Evolutionary conservation across 495 filamentous ascomycete genomes (phyloP).

Genomic region (Tuber borchii): DNA sequence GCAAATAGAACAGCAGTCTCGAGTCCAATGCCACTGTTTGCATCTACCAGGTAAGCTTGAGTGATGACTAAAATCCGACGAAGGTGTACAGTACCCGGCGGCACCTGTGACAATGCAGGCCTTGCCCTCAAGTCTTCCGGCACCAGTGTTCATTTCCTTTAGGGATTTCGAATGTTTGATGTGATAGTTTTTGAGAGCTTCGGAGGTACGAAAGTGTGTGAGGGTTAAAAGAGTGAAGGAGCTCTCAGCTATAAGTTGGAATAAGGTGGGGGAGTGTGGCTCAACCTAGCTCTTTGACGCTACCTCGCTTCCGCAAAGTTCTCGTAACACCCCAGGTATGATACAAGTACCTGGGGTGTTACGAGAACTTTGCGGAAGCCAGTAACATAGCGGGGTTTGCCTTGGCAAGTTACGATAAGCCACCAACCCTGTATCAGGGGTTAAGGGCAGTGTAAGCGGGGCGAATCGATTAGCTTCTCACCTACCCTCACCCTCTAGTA

Average conservation of each 20-base stretch:
- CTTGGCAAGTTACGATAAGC: neutral
- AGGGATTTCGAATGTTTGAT: neutral
- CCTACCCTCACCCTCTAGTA: neutral
- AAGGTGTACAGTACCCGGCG: conserved; percentile 59
- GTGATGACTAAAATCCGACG: neutral
- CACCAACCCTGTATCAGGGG: neutral
- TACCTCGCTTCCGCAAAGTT: too few relatives aligned
- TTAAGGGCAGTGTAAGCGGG: too few relatives aligned
- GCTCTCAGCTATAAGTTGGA: neutral
- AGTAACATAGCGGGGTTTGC: too few relatives aligned
- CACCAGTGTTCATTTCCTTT: conserved; percentile 6
- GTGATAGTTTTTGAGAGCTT: neutral
- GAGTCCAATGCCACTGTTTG: conserved; percentile 78
- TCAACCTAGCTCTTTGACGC: too few relatives aligned
- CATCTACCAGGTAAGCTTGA: conserved; percentile 15
- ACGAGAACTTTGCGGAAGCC: too few relatives aligned
- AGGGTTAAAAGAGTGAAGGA: neutral
- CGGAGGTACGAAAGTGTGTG: neutral
- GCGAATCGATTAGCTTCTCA: too few relatives aligned
- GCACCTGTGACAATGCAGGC: conserved; percentile 92
- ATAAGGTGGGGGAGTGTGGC: neutral
- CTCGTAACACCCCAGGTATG: too few relatives aligned
- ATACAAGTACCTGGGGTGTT: too few relatives aligned
- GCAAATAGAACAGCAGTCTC: conserved; percentile 90
- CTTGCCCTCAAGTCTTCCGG: conserved; percentile 74